Conservation (phyloP, 2,329 filamentous ascomycete genomes). For the Coniella lustricola region DNA sequence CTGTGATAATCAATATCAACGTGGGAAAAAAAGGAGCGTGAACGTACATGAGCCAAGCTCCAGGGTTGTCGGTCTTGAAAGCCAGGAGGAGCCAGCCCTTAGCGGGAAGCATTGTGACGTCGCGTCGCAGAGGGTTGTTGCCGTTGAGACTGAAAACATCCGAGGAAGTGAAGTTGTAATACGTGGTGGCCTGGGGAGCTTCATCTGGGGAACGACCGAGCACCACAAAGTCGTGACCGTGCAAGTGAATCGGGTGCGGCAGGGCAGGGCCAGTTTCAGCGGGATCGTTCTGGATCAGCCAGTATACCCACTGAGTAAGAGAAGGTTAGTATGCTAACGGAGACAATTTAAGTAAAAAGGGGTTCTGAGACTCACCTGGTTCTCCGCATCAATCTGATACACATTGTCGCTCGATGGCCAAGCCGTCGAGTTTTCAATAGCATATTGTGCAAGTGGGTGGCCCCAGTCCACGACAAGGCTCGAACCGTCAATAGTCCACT, state of each 20-base stretch:
- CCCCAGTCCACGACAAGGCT: slow-evolving; percentile 33
- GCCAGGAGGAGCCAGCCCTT: slow-evolving; percentile 39
- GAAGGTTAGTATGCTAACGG: not conserved
- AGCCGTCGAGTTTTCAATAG: slow-evolving; percentile 22
- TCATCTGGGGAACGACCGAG: slow-evolving; percentile 22
- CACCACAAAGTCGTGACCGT: slow-evolving; percentile 26
- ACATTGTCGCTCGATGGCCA: slow-evolving; percentile 23
- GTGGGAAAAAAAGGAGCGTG: not conserved
- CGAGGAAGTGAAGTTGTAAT: slow-evolving; percentile 17
- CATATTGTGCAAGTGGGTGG: slow-evolving; percentile 32
- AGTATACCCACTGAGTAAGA: slow-evolving; percentile 22
- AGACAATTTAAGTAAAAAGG: no score
- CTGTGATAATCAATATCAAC: not conserved
- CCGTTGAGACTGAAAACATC: slow-evolving; percentile 27
- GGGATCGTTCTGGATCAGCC: slow-evolving; percentile 25
- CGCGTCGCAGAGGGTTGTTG: slow-evolving; percentile 38
- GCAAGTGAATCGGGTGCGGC: slow-evolving; percentile 28
- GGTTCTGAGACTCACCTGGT: slow-evolving; percentile 17
- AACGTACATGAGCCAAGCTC: slow-evolving; percentile 30
- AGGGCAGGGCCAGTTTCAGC: slow-evolving; percentile 14
- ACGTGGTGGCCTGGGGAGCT: slow-evolving; percentile 9
- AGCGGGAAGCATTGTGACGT: slow-evolving; percentile 37
- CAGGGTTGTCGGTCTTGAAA: slow-evolving; percentile 42
- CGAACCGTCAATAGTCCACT: slow-evolving; percentile 29
- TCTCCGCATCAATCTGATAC: slow-evolving; percentile 21